Evolutionary conservation across 768 basidiomycete genomes (phyloP), one percentile per base, ranked within the genome.

Genomic region (Phaeotremella skinneri): DNA sequence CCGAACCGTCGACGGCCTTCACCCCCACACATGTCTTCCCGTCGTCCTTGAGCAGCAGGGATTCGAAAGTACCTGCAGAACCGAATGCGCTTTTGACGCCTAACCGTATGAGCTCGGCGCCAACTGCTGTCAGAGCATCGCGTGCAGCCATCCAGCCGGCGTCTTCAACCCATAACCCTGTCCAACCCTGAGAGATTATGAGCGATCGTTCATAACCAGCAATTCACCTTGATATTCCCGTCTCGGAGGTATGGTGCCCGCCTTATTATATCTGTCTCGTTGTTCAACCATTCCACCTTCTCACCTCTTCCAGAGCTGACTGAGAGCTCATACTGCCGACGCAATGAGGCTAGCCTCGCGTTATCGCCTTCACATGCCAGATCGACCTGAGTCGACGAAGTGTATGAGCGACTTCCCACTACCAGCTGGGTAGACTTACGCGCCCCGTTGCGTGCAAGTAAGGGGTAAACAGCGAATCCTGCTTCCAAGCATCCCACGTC

Each of bases 81-180:
- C 76, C 76, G 47, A 67, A 73, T 4, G 57, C 50, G 27, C 45
- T 56, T 41, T 69, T 67, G 27, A 76, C 73, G 2, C 76, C 73
- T 3, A 63, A 56, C 14, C 56, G 37, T 41, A 42, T 27, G 25
- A 73, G 57, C 29, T 72, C 69, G 21, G 41, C 45, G 1, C 71
- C 74, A 3, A 75, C 63, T 0, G 71, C 56, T 16, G 63, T 62
- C 45, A 77, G 59, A 17, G 76, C 72, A 27, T 77, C 64, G 4
- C 55, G 60, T 9, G 76, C 76, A 9, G 66, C 76, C 0, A 71
- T 63, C 76, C 76, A 77, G 23, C 76, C 76, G 0, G 64, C 73
- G 23, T 69, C 49, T 3, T 47, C 21, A 41, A 51, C 52, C 45
- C 49, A 77, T 2, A 74, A 37, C 1, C 62, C 76, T 57, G 67